Percentiles rank a stretch among this genome's conserved stretches.
Conservation (phyloP, 257 asterid species). For the Paraleonurus japonicus region DNA sequence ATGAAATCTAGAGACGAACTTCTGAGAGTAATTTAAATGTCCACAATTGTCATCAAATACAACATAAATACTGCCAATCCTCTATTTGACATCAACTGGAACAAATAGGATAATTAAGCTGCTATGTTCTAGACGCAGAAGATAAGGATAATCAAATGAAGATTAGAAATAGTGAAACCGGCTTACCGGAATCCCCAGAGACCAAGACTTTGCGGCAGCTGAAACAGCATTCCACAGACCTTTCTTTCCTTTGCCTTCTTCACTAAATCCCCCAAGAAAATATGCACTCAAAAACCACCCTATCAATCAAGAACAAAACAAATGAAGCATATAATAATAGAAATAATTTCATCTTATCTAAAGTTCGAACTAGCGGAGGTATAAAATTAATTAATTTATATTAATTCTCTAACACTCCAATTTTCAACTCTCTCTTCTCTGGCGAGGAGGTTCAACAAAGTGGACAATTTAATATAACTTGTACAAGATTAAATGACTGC, state of each 20-base stretch:
- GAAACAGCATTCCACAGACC: conserved; percentile 61
- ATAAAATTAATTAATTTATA: too few relatives aligned
- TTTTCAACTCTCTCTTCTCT: too few relatives aligned
- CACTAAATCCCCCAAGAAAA: conserved; percentile 86
- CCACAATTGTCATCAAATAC: background rate
- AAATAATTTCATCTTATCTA: too few relatives aligned
- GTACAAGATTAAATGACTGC: background rate
- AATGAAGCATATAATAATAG: too few relatives aligned
- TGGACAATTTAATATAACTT: too few relatives aligned
- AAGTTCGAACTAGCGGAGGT: too few relatives aligned
- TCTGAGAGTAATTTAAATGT: background rate
- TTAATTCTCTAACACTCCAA: too few relatives aligned
- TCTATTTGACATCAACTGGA: background rate
- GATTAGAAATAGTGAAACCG: conserved; percentile 5
- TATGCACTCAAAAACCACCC: conserved; percentile 98
- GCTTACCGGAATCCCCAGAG: conserved; percentile 70
- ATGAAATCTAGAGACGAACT: background rate
- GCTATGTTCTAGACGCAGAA: background rate
- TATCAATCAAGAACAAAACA: conserved; percentile 29
- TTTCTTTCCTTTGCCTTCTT: conserved; percentile 83
- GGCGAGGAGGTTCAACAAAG: too few relatives aligned
- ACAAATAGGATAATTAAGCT: background rate
- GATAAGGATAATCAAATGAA: background rate
- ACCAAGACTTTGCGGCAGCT: conserved; percentile 88
- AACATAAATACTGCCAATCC: background rate